Percentiles rank a stretch among this genome's conserved stretches.
These are phyloP conservation scores for Lathyrus aphaca DNA, from an alignment of 306 rosid genomes.

Conservation along the genomic window DNA sequence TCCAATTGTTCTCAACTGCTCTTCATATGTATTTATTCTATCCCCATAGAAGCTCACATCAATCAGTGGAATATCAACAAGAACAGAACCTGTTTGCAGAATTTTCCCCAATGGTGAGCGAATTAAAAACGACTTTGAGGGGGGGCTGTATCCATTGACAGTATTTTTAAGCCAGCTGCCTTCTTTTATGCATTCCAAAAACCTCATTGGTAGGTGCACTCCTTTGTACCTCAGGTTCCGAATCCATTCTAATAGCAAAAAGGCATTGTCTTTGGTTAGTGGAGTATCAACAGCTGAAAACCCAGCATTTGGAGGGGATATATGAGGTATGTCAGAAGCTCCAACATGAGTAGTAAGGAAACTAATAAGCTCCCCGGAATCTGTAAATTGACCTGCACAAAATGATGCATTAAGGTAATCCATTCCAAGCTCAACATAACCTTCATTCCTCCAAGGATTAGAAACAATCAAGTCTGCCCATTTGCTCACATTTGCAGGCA, in stretches of 20 bases:
- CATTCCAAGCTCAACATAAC: constrained; percentile 59
- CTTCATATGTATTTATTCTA: constrained; percentile 45
- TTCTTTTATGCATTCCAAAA: constrained; percentile 56
- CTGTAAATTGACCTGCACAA: constrained; percentile 48
- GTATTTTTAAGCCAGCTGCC: constrained; percentile 71
- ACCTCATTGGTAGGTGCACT: constrained; percentile 42
- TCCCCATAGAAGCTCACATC: constrained; percentile 59
- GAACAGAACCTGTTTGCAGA: constrained; percentile 56
- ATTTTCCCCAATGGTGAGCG: constrained; percentile 51
- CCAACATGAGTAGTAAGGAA: constrained; percentile 49
- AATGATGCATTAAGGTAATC: constrained; percentile 39
- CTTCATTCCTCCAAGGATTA: constrained; percentile 63
- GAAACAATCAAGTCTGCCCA: constrained; percentile 67
- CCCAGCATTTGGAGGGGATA: constrained; percentile 62
- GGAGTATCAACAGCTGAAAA: constrained; percentile 53
- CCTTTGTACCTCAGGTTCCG: constrained; percentile 23
- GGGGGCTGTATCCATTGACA: constrained; percentile 56
- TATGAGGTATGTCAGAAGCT: constrained; percentile 67
- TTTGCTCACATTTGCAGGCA: constrained; percentile 73
- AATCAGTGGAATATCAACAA: constrained; percentile 74
- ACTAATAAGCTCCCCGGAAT: constrained; percentile 27
- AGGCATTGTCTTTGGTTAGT: constrained; percentile 59
- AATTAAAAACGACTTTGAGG: constrained; percentile 62
- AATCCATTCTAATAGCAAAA: constrained; percentile 79
- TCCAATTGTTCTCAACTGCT: constrained; percentile 65